Conservation (phyloP, 2,329 filamentous ascomycete species). For the Ilyonectria mors-panacis region DNA sequence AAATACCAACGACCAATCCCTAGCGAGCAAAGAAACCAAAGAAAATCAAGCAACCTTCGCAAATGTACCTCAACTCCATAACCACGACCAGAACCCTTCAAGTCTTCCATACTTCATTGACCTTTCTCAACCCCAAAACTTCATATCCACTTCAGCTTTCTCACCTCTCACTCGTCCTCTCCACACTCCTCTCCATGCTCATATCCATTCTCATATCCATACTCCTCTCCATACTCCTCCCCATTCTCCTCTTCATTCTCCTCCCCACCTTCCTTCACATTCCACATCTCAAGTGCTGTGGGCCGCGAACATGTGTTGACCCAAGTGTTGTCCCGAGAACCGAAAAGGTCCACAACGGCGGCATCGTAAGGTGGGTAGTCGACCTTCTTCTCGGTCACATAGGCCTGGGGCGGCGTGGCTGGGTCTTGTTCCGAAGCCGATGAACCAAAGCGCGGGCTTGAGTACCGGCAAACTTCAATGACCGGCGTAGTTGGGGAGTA, state of each 20-base stretch:
- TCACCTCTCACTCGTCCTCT: background rate
- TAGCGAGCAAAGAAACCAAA: background rate
- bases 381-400: conserved; percentile 38
- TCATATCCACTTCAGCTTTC: background rate
- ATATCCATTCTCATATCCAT: background rate
- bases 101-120: background rate
- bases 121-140: background rate
- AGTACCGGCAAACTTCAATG: no score
- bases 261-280: conserved; percentile 20
- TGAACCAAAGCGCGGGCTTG: background rate
- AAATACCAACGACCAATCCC: background rate
- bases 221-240: no score
- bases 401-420: conserved; percentile 4
- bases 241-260: background rate
- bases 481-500: background rate
- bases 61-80: conserved; percentile 5
- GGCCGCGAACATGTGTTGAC: conserved; percentile 37
- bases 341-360: conserved; percentile 40
- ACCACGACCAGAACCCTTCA: background rate
- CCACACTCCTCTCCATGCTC: no score
- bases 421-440: background rate
- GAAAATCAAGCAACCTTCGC: background rate
- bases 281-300: conserved; percentile 49
- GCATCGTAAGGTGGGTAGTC: conserved; percentile 34
- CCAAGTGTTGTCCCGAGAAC: conserved; percentile 37